Evolutionary conservation across 1,284 basidiomycete genomes (phyloP), one percentile per base, ranked within the genome.

Genomic region (Trichosporon inkin): DNA sequence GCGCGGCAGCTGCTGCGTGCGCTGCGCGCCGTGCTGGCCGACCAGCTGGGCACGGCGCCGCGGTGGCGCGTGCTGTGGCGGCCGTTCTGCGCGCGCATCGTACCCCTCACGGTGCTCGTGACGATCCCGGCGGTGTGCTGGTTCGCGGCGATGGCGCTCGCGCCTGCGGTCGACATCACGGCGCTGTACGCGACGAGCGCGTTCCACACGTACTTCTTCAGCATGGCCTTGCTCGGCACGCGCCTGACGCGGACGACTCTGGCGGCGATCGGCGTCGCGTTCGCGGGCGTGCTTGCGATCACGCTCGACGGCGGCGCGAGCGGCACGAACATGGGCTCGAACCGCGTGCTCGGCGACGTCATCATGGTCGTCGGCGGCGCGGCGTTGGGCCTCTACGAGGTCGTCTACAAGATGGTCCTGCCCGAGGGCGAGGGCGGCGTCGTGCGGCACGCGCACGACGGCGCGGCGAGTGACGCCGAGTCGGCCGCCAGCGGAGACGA

Each of bases 341-440:
- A 69, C 51, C 67, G 75, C 37, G 60, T 73, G 4, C 41, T 77
- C 6, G 76, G 78, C 10, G 76, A 79, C 63, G 38, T 71, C 19
- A 68, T 79, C 68, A 79, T 79, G 78, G 63, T 76, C 51, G 57
- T 72, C 60, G 75, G 75, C 37, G 76, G 76, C 0, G 65, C 74
- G n/a, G 53, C 71, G 1, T 63, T 79, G 0, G 78, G 76, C 6
- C 66, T 78, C n/a, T 79, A 79, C 64, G 78, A 79, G 60, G 78
- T 79, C 6, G 68, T 79, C 11, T 79, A 79, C 69, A 79, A 79
- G 62, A 67, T 77, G 60, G 70, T 73, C 3, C 66, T 79, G 3
- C 78, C 78, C 2, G 74, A 77, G 65, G 68, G 65, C 10, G 68
- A 76, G 39, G 73, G 71, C 22, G 73, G 73, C 10, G 64, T 70